Evolutionary conservation across 306 rosid species (phyloP), one percentile per base, ranked within the genome.

Genomic region (Malus sylvestris): DNA sequence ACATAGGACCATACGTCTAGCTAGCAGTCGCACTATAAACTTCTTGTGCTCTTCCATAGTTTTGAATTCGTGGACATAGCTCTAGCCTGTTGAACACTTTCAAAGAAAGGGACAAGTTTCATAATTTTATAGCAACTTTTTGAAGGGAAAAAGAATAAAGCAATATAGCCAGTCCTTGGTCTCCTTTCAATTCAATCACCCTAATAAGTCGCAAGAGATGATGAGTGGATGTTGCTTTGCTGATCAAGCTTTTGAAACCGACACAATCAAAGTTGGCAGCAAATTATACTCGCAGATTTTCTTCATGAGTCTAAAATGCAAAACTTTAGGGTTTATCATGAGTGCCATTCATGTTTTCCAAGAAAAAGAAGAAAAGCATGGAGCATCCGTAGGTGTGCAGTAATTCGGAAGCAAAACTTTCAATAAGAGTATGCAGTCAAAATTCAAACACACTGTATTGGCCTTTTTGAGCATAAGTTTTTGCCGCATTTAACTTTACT

Each of bases 121-220:
- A 40, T 16, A 9, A 69, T 23, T 70, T 75, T 35, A 20, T 1
- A 75, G 80, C 5, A 64, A 40, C 84, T 57, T 58, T 67, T 29
- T 62, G 1, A 12, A 52, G 65, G 65, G 62, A 69, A 52, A 63
- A 40, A 40, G 57, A 27, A 45, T 44, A 68, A 74, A 63, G 71
- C n/a, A 33, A 55, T 20, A 3, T 4, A 13, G 22, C 10, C 22
- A 67, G 59, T 64, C 59, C 38, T 42, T 30, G 42, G 73, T 53
- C 46, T 22, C 29, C 67, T 79, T 27, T 75, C 51, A 52, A 79
- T 75, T 75, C 78, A 46, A 71, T 51, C 72, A 79, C 73, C 58
- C 44, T 6, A 60, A 72, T 49, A 67, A 70, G 80, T 27, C 52
- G 60, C 32, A 58, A 8, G 52, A 35, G 70, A 71, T 70, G 60